Evolutionary conservation across 2,329 filamentous ascomycete species (phyloP), one percentile per base, ranked within the genome.

Genomic region (Epichloe coenophiala): DNA sequence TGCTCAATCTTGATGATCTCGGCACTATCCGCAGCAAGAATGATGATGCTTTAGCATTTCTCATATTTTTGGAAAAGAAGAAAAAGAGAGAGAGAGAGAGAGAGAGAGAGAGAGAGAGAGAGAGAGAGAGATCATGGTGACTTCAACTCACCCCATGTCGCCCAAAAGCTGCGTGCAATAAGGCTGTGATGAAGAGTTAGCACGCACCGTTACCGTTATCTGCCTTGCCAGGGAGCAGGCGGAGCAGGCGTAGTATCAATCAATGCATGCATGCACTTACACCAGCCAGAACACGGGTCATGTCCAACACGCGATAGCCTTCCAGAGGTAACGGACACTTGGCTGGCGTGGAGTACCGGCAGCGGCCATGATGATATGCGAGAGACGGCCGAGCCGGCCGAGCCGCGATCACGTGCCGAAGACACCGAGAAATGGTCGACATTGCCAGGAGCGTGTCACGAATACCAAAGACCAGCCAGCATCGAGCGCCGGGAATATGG

Each of bases 1-100:
- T 98, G 93, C 68, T 98, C 93, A 54, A 98, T 80, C 68, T 98
- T 98, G 70, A 98, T 95, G 35, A 98, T 83, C 65, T 98, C 91
- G 57, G 93, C 93, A 56, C 89, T 94, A 49, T 42, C 17, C 12
- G 39, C 3, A 31, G 42, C 35, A 42, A 39, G 17, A 23, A 17
- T 19, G 1, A 17, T 15, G 2, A 11, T 17, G 9, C 27, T 11
- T 51, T 17, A 51, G 45, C 31, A 52, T 27, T 21, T 33, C 3
- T 31, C 27, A 8, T 11, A 11, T 31, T 31, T 11, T 4, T 11
- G 27, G 8, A 0, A 9, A 31, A 31, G 0, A 31, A 9, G 9
- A 17, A 17, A 17, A 17, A 17, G 17, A 17, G 17, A 17, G 17
- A 17, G 17, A 17, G 17, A 17, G 17, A 17, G 17, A 17, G 17